These are phyloP conservation scores for Kazachstania sp. DNA, from an alignment of 1,139 yeast species.

Conservation along the genomic window DNA sequence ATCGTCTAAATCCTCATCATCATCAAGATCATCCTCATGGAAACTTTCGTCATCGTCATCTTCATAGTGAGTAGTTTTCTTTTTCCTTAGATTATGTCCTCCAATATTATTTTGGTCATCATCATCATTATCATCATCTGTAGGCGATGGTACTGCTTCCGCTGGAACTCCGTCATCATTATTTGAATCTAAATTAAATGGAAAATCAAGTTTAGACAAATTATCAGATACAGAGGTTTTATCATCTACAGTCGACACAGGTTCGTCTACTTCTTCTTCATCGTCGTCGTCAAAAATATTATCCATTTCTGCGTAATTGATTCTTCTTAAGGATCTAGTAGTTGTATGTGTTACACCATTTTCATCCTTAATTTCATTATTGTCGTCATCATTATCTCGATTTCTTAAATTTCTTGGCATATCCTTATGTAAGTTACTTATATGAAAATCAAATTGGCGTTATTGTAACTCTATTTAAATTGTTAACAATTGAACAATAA, in stretches of 20 bases:
- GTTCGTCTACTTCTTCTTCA: constrained; percentile 15
- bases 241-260: neutral
- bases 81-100: constrained; percentile 15
- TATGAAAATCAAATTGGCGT: neutral
- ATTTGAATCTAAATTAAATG: neutral
- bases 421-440: neutral
- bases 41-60: constrained; percentile 28
- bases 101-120: constrained; percentile 17
- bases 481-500: too few species aligned
- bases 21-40: constrained; percentile 26
- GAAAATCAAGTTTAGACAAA: neutral
- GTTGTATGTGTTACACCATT: constrained; percentile 28
- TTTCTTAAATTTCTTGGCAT: constrained; percentile 25
- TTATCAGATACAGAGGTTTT: neutral
- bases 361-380: constrained; percentile 19
- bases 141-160: neutral
- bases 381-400: constrained; percentile 5
- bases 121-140: constrained; percentile 10
- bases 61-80: constrained; percentile 11
- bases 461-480: too few species aligned
- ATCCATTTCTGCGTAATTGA: constrained; percentile 32
- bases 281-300: constrained; percentile 29
- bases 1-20: constrained; percentile 26
- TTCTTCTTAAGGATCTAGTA: constrained; percentile 24
- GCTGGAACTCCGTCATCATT: neutral